Evolutionary conservation across 495 filamentous ascomycete genomes (phyloP).

Genomic region (Xylaria intraflava): DNA sequence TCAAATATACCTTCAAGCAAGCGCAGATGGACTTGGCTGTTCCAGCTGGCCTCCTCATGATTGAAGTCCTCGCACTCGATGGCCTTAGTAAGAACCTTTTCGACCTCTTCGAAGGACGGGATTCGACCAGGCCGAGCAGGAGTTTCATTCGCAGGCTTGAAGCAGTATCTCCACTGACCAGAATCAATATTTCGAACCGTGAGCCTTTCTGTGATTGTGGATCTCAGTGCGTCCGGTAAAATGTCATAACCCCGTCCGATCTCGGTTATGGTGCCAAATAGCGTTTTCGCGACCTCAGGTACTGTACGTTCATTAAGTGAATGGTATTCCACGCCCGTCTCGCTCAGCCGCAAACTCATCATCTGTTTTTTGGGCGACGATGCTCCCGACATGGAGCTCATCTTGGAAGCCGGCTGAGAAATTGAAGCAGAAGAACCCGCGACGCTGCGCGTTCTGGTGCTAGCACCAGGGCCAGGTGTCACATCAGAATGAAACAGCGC

Average conservation of each 20-base stretch:
- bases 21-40: background rate
- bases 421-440: no score
- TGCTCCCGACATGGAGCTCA: background rate
- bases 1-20: background rate
- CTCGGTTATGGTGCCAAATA: background rate
- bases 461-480: no score
- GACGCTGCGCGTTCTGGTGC: no score
- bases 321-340: background rate
- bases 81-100: background rate
- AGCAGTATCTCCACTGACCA: background rate
- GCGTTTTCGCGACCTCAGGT: background rate
- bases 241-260: background rate
- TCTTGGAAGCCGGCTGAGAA: no score
- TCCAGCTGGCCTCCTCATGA: constrained; percentile 2
- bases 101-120: background rate
- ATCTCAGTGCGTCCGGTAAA: background rate
- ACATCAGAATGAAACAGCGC: no score
- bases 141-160: background rate
- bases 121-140: background rate
- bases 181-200: background rate
- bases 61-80: background rate
- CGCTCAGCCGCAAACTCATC: constrained; percentile 1
- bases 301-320: background rate
- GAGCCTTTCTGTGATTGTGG: background rate
- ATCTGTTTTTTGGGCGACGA: constrained; percentile 6